phyloP scores from a whole-genome alignment of 169 alveolate genomes.

The Pseudocohnilembus persalinus region DNA sequence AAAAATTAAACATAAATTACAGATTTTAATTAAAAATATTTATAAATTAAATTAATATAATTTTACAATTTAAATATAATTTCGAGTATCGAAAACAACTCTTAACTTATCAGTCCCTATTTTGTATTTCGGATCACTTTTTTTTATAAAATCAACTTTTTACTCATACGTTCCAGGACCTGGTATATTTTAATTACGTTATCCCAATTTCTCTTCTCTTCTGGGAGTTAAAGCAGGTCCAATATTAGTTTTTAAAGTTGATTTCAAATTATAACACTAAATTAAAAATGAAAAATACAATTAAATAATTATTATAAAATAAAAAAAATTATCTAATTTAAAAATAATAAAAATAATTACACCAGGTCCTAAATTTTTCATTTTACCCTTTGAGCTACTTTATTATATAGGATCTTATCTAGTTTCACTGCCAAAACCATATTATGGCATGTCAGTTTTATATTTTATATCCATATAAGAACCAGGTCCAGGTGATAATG shows the following conservation, averaged over 20 bases:
- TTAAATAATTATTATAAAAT: too few relatives aligned
- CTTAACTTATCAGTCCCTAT: neutral
- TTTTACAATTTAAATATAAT: neutral
- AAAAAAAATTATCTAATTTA: too few relatives aligned
- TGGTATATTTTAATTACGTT: neutral
- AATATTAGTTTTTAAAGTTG: neutral
- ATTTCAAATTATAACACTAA: neutral
- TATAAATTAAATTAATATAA: too few relatives aligned
- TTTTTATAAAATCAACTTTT: neutral
- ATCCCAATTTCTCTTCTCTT: neutral
- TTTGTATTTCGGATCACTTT: neutral
- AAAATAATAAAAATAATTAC: neutral
- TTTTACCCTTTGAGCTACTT: neutral
- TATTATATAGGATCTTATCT: neutral
- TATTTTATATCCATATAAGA: too few relatives aligned
- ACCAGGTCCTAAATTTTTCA: neutral
- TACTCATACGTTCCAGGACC: neutral
- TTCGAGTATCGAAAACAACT: neutral
- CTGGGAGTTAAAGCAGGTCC: neutral
- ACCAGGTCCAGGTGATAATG: neutral
- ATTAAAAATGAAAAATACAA: too few relatives aligned
- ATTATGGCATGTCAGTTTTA: neutral
- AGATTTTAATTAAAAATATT: too few relatives aligned
- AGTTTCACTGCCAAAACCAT: neutral
- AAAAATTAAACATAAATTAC: too few relatives aligned